A percentile compares a stretch with the other conserved stretches of the same genome.
phyloP scores from a whole-genome alignment of 2,329 filamentous ascomycete genomes.

The Fusarium continuum region DNA sequence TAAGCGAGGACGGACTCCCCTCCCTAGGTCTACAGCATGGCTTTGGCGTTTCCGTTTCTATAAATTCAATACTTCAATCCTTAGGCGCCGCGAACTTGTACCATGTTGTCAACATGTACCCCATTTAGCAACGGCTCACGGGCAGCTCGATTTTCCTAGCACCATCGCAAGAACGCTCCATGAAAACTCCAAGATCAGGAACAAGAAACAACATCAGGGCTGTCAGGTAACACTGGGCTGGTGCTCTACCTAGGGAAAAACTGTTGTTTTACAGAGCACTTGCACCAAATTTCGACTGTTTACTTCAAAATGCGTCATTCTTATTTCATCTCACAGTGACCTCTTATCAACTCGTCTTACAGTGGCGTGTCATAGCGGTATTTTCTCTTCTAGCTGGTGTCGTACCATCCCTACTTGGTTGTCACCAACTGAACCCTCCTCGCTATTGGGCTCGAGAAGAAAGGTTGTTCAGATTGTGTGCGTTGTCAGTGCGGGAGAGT shows the following conservation, averaged over 20 bases:
- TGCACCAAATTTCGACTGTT: slow-evolving; percentile 1
- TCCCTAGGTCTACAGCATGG: background rate
- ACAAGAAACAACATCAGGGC: background rate
- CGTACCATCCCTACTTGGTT: background rate
- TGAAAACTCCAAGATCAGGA: background rate
- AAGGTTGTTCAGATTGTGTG: background rate
- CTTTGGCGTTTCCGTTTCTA: background rate
- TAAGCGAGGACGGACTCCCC: background rate
- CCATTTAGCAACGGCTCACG: slow-evolving; percentile 7
- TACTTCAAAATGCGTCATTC: slow-evolving; percentile 25
- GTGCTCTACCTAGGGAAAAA: background rate
- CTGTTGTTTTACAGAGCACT: slow-evolving; percentile 6
- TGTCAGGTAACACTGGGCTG: background rate
- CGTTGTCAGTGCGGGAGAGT: background rate
- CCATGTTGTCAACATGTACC: slow-evolving; percentile 14
- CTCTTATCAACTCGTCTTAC: slow-evolving; percentile 7
- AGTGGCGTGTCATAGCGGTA: slow-evolving; percentile 32
- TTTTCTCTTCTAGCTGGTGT: background rate
- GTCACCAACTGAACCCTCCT: background rate
- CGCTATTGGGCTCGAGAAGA: background rate
- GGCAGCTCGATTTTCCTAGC: slow-evolving; percentile 13
- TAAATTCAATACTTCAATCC: background rate
- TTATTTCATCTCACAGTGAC: slow-evolving; percentile 28
- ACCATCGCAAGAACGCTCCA: background rate
- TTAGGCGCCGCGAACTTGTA: background rate